Evolutionary conservation across 1,139 yeast genomes (phyloP), one percentile per base, ranked within the genome.

Genomic region (Yamadazyma friedrichii): DNA sequence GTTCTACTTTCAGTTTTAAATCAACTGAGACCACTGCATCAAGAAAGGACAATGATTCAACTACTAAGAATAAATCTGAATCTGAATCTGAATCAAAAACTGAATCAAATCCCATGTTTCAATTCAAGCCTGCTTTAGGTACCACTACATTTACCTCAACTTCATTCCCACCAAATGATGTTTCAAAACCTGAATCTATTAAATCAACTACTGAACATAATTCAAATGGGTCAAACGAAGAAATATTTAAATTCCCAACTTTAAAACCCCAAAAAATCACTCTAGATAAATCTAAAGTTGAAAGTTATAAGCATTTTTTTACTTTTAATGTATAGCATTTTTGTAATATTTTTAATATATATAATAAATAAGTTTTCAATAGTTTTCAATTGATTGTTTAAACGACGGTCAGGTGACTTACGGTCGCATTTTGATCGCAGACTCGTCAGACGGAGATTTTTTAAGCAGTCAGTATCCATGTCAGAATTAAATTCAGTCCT

Each of bases 401-500:
- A 20, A 20, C 24, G 5, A 20, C 8, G 8, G 24, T 20, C 24
- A 20, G 5, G 24, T 20, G 24, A 20, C 8, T 20, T 5, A 20
- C 24, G 24, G 8, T 20, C 24, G 24, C 24, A 29, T 20, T 20
- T n/a, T 20, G 24, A 20, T 20, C 24, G 24, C 8, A 20, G 24
- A 6, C 24, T 20, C 24, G 24, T 20, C 8, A 6, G 8, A 20
- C 24, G 5, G 24, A 20, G 24, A 20, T 20, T 20, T 20, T 20
- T 20, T 20, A 20, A 6, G 8, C 8, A 20, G 24, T 20, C 24
- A 20, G 8, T 8, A 20, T 20, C 24, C 5, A 41, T 41, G 44
- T n/a, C 41, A 34, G 39, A 41, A 26, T 53, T 67, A 40, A 65
- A 78, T 25, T 82, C 93, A 1, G 95, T 91, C 3, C 77, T 93